phyloP scores from a whole-genome alignment of 345 rosid species.

The Streptanthus diversifolius region DNA sequence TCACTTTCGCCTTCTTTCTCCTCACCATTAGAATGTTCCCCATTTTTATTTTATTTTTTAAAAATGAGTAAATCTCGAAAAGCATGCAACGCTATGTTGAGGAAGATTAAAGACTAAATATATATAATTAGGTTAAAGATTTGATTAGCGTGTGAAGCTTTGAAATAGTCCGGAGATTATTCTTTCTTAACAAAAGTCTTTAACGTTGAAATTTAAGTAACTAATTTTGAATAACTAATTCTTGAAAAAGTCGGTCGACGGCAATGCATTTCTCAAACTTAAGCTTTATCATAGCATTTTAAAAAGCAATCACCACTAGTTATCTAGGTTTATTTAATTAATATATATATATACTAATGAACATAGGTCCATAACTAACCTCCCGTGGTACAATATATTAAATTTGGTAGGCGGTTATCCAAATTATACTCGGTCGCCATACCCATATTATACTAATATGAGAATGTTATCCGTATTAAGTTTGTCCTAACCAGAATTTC shows the following conservation, averaged over 20 bases:
- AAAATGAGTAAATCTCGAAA: not conserved
- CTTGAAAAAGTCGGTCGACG: not conserved
- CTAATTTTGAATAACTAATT: not conserved
- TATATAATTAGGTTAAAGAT: not conserved
- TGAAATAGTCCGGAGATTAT: not conserved
- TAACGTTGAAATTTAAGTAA: not conserved
- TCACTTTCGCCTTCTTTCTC: slow-evolving; percentile 50
- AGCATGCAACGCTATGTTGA: slow-evolving; percentile 5
- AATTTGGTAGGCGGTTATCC: slow-evolving; percentile 9
- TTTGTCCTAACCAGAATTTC: too few species aligned
- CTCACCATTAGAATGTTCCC: slow-evolving; percentile 36
- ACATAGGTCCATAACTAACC: not conserved
- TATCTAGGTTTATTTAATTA: too few species aligned
- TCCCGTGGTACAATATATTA: slow-evolving; percentile 3
- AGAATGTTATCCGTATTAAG: too few species aligned
- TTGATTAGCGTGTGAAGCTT: slow-evolving; percentile 9
- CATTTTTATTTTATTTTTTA: not conserved
- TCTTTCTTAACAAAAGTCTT: not conserved
- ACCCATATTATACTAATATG: not conserved
- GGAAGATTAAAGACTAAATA: too few species aligned
- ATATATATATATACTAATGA: not conserved
- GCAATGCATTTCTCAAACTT: not conserved
- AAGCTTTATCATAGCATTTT: not conserved
- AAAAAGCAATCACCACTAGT: not conserved
- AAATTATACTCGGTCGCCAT: not conserved